Percentiles rank a stretch among this genome's conserved stretches.
Conservation (phyloP, 192 early-diverging fungal genomes). For the Backusella liffmaniae region DNA sequence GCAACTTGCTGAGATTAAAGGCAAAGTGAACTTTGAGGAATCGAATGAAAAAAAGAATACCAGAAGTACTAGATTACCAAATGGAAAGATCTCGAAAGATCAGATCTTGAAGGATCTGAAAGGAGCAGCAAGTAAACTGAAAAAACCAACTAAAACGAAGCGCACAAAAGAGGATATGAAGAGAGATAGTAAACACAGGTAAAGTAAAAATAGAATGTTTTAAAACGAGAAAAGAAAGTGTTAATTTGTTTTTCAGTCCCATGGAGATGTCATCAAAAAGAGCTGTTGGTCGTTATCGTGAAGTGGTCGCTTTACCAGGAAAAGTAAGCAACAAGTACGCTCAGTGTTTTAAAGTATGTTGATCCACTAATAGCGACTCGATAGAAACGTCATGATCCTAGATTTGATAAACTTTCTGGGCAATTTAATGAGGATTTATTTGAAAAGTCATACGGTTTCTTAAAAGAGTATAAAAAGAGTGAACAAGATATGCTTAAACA, state of each 20-base stretch:
- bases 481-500: slow-evolving; percentile 73
- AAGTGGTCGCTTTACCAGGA: slow-evolving; percentile 61
- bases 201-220: slow-evolving; percentile 28
- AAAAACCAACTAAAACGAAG: slow-evolving; percentile 40
- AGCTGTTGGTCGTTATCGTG: slow-evolving; percentile 68
- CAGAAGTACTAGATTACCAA: slow-evolving; percentile 31
- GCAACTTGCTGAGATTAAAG: slow-evolving; percentile 75
- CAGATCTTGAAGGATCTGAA: slow-evolving; percentile 38
- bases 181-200: slow-evolving; percentile 41
- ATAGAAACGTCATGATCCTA: slow-evolving; percentile 85
- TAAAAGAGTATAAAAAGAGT: slow-evolving; percentile 72
- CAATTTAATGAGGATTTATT: slow-evolving; percentile 91
- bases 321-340: slow-evolving; percentile 38
- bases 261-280: slow-evolving; percentile 77
- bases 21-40: slow-evolving; percentile 66
- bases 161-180: slow-evolving; percentile 39
- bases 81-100: slow-evolving; percentile 21
- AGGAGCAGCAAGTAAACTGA: slow-evolving; percentile 36
- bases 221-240: slow-evolving; percentile 12
- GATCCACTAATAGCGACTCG: background rate
- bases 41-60: slow-evolving; percentile 51
- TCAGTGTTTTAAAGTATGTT: background rate
- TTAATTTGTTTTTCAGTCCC: slow-evolving; percentile 48
- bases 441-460: slow-evolving; percentile 88
- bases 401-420: slow-evolving; percentile 90